Conservation (phyloP, 495 filamentous ascomycete genomes). For the Tuber melanosporum region DNA sequence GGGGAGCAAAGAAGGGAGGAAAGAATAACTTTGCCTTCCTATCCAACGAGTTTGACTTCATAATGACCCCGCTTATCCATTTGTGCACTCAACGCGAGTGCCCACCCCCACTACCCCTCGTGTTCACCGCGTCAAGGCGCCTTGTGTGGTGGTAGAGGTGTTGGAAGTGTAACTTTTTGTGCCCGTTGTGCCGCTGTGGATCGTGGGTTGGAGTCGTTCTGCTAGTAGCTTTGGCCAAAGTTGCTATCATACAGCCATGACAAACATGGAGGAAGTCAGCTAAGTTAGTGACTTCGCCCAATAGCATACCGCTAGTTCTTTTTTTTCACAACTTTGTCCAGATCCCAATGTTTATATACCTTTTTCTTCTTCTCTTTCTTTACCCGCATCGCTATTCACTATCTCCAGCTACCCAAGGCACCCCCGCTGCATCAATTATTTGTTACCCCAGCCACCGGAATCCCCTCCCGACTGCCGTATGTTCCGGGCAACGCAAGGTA, state of each 20-base stretch:
- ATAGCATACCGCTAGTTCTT: neutral
- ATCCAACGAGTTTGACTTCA: too few species aligned
- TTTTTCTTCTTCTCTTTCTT: neutral
- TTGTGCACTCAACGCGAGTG: conserved; percentile 53
- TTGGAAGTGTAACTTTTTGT: conserved; percentile 52
- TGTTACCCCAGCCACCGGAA: neutral
- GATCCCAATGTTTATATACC: neutral
- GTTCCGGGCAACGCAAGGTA: neutral
- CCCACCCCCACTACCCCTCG: conserved; percentile 47
- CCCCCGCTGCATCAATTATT: neutral
- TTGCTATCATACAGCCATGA: neutral
- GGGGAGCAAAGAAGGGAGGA: too few species aligned
- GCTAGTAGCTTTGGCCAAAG: conserved; percentile 42
- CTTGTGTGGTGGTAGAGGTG: conserved; percentile 54
- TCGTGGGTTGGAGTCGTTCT: conserved; percentile 52
- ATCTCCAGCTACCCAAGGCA: neutral
- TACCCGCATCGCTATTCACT: neutral
- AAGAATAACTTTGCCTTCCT: too few species aligned
- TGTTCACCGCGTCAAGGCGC: conserved; percentile 54
- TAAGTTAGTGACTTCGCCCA: too few species aligned
- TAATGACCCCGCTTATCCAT: too few species aligned
- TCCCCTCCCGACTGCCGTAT: neutral
- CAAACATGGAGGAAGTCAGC: neutral
- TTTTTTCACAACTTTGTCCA: neutral
- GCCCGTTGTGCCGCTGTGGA: conserved; percentile 59